Evolutionary conservation across 2,329 filamentous ascomycete species (phyloP).

Genomic region (Tolypocladium capitatum): DNA sequence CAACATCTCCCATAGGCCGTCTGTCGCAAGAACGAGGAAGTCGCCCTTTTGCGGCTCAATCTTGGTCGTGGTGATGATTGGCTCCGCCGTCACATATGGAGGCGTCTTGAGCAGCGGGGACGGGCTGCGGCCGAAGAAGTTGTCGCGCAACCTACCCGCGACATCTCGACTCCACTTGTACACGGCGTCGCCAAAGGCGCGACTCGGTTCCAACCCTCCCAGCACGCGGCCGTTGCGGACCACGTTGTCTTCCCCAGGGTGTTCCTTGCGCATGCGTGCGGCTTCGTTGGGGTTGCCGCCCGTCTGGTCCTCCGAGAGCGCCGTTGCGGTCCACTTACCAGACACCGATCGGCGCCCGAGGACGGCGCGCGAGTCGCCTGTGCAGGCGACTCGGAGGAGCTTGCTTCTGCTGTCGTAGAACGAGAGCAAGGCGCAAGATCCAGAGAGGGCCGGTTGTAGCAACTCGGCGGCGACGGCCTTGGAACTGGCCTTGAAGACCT

Average conservation of each 20-base stretch:
- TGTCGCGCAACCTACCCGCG: conserved; percentile 65
- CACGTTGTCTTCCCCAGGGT: conserved; percentile 81
- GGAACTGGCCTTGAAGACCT: conserved; percentile 77
- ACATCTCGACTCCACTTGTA: conserved; percentile 93
- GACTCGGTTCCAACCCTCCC: conserved; percentile 80
- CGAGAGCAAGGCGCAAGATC: conserved; percentile 90
- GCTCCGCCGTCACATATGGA: conserved; percentile 94
- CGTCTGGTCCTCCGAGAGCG: conserved; percentile 87
- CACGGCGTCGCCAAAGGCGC: conserved; percentile 89
- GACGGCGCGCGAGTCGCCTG: conserved; percentile 90
- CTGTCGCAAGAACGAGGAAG: conserved; percentile 91
- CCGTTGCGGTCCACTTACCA: conserved; percentile 86
- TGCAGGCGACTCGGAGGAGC: conserved; percentile 84
- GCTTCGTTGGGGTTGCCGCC: conserved; percentile 78
- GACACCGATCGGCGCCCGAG: conserved; percentile 64
- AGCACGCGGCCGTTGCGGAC: conserved; percentile 81
- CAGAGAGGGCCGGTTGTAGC: conserved; percentile 82
- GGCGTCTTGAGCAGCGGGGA: conserved; percentile 73
- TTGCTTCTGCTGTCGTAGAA: conserved; percentile 89
- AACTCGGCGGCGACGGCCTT: conserved; percentile 86
- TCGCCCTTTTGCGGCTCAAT: conserved; percentile 82
- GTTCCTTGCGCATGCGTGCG: conserved; percentile 67
- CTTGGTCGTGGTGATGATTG: conserved; percentile 84
- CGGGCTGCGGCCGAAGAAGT: conserved; percentile 77
- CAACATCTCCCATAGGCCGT: conserved; percentile 98